Percentiles rank a stretch among this genome's conserved stretches.
Evolutionary conservation across 768 basidiomycete species (phyloP).

Genomic region (Termitomyces sp.): DNA sequence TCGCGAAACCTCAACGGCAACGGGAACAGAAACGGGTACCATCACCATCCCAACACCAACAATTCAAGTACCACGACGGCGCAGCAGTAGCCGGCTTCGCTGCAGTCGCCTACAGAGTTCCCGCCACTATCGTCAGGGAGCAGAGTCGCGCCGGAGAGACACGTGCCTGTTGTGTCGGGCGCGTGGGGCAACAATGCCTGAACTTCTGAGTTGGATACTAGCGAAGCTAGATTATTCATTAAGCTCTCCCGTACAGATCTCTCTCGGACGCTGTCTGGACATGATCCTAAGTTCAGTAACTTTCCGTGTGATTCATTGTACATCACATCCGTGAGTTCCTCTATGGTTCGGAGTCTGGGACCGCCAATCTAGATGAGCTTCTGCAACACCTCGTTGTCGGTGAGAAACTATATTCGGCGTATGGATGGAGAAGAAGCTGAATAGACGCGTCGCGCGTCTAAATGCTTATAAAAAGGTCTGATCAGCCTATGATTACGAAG

Average conservation of each 20-base stretch:
- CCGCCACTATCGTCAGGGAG: constrained; percentile 55
- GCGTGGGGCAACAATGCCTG: constrained; percentile 61
- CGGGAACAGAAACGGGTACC: background rate
- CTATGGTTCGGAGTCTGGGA: background rate
- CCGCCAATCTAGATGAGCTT: background rate
- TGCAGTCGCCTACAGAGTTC: constrained; percentile 56
- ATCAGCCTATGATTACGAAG: background rate
- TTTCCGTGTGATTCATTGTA: background rate
- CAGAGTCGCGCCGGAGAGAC: constrained; percentile 44
- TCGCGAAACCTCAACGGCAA: constrained; percentile 33
- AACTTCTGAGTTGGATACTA: background rate
- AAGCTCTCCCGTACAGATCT: background rate
- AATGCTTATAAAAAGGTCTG: background rate
- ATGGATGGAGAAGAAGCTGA: background rate
- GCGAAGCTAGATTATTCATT: background rate
- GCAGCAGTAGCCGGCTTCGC: constrained; percentile 39
- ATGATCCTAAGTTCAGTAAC: background rate
- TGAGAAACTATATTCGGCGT: background rate
- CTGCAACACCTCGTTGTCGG: background rate
- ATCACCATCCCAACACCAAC: constrained; percentile 12
- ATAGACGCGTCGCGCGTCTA: background rate
- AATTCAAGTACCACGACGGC: too few species aligned
- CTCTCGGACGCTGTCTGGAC: background rate
- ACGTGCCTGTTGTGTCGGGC: constrained; percentile 52
- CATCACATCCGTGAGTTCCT: background rate